Base-by-base conservation (phyloP, 2,329 filamentous ascomycete genomes). In the Clonostachys solani region DNA sequence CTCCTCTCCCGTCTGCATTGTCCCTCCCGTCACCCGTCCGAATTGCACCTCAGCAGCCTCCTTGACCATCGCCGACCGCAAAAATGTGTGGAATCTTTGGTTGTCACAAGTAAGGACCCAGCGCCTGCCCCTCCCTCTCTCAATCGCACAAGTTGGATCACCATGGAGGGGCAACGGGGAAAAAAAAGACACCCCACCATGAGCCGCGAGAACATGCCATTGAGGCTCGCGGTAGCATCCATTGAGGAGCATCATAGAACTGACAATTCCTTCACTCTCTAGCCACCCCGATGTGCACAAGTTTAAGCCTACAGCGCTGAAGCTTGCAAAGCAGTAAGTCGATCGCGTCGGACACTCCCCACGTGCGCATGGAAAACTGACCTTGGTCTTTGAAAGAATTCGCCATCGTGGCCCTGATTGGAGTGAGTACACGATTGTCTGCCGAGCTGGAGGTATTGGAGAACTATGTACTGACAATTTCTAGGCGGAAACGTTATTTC, bases 331-430 rank as follows among this genome's bases (percentile, higher is more conserved):
- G 80, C 87, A 89, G 90, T 95, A 81, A 71, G 88, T 43, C 2
- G 13, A 40, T 18, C 8, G 33, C 19, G 10, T 15, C 5, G 23
- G 23, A 29, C 18, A 19, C 40, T 17, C 16, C 40, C 12, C 23
- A 6, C 17, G 12, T 17, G 13, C 23, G 23, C 15, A 29, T 29
- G 23, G 23, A 29, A 29, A 29, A 37, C 37, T 36, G 23, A 34
- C 42, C 42, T 34, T 18, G 36, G 40, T n/a, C 13, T 3, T 43
- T 33, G 40, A 38, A 67, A 95, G 90, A 66, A 82, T 96, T 65
- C 91, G 95, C 61, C 94, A 99, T 73, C 86, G 94, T 71, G 94
- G 94, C 60, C 94, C 94, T 62, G 94, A 99, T 77, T 99, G 94
- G 94, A 96, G 90, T 94, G 77, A 86, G 88, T 82, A 15, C 10